phyloP scores from a whole-genome alignment of 331 rosid species.

The Pyrus hybrid region DNA sequence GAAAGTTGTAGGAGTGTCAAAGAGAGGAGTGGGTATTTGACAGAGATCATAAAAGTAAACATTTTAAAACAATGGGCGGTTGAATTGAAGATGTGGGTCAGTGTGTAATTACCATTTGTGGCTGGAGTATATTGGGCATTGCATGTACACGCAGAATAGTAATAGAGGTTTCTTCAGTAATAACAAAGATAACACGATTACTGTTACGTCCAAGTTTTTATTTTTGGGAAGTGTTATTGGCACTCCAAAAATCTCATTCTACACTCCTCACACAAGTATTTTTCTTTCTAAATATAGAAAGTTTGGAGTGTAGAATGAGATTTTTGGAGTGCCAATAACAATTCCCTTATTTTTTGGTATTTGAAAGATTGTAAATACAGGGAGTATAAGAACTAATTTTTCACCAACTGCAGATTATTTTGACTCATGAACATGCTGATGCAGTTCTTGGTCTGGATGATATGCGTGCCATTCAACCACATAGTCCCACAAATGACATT shows the following conservation, averaged over 20 bases:
- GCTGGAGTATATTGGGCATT: too few species aligned
- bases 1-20: background rate
- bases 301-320: too few species aligned
- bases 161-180: background rate
- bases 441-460: slow-evolving; percentile 99
- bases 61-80: background rate
- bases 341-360: background rate
- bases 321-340: too few species aligned
- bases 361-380: slow-evolving; percentile 1
- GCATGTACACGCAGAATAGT: background rate
- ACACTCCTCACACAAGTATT: too few species aligned
- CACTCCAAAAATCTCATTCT: too few species aligned
- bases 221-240: too few species aligned
- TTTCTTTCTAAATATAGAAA: too few species aligned
- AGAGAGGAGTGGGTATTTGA: background rate
- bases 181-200: background rate
- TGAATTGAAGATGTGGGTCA: background rate
- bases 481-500: slow-evolving; percentile 69
- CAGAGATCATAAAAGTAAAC: background rate
- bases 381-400: background rate
- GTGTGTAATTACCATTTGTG: too few species aligned
- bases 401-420: slow-evolving; percentile 57
- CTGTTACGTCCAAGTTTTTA: background rate
- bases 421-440: slow-evolving; percentile 99
- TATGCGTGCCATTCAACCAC: slow-evolving; percentile 69